Evolutionary conservation across 768 basidiomycete genomes (phyloP).

Genomic region (Macrolepiota dolichaula): DNA sequence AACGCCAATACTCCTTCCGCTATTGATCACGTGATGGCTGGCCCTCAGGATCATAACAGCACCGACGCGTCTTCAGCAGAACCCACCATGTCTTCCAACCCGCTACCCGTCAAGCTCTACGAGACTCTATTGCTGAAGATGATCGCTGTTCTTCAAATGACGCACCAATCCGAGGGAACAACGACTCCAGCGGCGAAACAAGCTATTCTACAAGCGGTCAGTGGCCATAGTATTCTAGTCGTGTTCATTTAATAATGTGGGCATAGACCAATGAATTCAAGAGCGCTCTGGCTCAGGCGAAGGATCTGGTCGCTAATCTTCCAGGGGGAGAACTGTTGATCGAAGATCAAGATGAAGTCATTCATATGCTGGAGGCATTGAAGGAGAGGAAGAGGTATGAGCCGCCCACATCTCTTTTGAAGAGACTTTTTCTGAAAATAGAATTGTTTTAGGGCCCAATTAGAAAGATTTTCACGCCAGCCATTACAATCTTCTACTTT

Average conservation of each 20-base stretch:
- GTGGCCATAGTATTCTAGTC: conserved; percentile 17
- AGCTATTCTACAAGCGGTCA: conserved; percentile 61
- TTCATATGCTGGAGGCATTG: conserved; percentile 62
- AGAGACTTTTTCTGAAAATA: no score
- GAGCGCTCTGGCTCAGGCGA: conserved; percentile 52
- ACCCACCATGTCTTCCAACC: conserved; percentile 26
- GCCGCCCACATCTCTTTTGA: no score
- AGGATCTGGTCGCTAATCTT: conserved; percentile 51
- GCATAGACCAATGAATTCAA: conserved; percentile 71
- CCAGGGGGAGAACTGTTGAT: conserved; percentile 72
- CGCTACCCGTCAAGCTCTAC: conserved; percentile 47
- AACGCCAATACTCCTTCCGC: background rate
- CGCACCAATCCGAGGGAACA: conserved; percentile 53
- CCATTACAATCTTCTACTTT: conserved; percentile 28
- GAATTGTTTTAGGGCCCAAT: conserved; percentile 42
- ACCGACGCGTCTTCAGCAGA: background rate
- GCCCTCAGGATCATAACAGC: background rate
- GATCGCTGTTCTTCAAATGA: conserved; percentile 55
- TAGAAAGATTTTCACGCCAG: conserved; percentile 43
- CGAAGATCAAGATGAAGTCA: conserved; percentile 69
- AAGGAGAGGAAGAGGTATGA: conserved; percentile 62
- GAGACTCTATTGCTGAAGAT: conserved; percentile 59
- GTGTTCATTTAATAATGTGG: background rate
- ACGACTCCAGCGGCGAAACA: conserved; percentile 60
- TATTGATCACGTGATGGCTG: conserved; percentile 4